Evolutionary conservation across 2,329 filamentous ascomycete genomes (phyloP), one percentile per base, ranked within the genome.

Genomic region (Diaporthe longicolla): DNA sequence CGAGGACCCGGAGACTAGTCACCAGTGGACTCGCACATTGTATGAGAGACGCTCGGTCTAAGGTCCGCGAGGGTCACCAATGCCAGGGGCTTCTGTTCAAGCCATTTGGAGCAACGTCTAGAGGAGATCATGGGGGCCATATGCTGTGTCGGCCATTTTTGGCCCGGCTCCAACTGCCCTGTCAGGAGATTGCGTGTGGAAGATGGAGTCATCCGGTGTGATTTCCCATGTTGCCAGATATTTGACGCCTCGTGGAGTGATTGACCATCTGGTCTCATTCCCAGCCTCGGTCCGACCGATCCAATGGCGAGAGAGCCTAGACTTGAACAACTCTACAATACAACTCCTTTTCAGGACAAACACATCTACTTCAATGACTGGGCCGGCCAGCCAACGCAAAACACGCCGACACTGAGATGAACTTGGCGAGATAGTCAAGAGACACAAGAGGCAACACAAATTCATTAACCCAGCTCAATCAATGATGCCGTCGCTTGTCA

Each of bases 401-500:
- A n/a, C 10, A 15, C 13, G 19, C 29, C 2, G 9, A 35, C 19
- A 8, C 21, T 19, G 45, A 17, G 24, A 6, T 21, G 4, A 19
- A 55, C 4, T 15, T n/a, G 43, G 11, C 35, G 24, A 24, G 24
- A 52, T 52, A 66, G 37, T 66, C 15, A 43, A 52, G 50, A 66
- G 45, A 52, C 21, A 11, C 37, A 26, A 26, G 29, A 66, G 61
- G 35, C 61, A 50, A 35, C 43, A 52, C 61, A 66, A 50, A 24
- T 66, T 52, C 61, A 66, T 66, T 52, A 66, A 45, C 13, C 19
- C 59, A 15, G 11, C 1, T 21, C 24, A 45, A 52, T 66, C 61
- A 50, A 66, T 35, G 59, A 66, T 66, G 45, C 61, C 29, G 6
- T 66, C 61, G 61, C 61, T 66, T 37, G 43, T 66, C 43, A 29